Evolutionary conservation across 2,329 filamentous ascomycete species (phyloP), one percentile per base, ranked within the genome.

Genomic region (Pseudogymnoascus sp.): DNA sequence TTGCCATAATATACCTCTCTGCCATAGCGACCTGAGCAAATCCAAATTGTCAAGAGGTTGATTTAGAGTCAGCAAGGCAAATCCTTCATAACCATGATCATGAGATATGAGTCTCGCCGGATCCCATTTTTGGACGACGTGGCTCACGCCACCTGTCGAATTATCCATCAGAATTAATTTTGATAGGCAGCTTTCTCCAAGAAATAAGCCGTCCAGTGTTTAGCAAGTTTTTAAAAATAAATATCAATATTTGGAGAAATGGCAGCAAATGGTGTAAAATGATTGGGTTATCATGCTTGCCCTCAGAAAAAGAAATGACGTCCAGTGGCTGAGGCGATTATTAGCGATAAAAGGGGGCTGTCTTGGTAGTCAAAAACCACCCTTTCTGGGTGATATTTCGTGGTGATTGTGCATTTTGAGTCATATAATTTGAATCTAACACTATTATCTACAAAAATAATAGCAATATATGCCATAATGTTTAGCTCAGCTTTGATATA

Each of bases 21-120:
- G 28, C 61, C 59, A 63, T 33, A 63, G n/a, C 9, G 35, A 38
- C 11, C 50, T 63, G 11, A 63, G 47, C 25, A 61, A 41, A n/a
- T 59, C 36, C 18, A 58, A 33, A 59, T 36, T 58, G 33, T 60
- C 38, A 37, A 60, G 33, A 60, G 43, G 36, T 62, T 62, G 61
- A 33, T 62, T 62, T 43, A 62, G 15, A n/a, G 50, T 57, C n/a
- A 62, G 61, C 22, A 62, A 62, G 37, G 61, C 61, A 12, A 20
- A 38, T 25, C 38, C 36, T 8, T 38, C 35, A 12, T 4, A 28
- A 2, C 35, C 37, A 25, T 58, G 35, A 15, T 58, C 35, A 37
- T 58, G 35, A 39, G 57, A 37, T 38, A 58, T 37, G 57, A 58
- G 9, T 38, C 30, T 58, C 4, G 57, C 57, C 18, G 57, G 57